A percentile compares a stretch with the other conserved stretches of the same genome.
These are phyloP conservation scores for Leucogyrophana mollusca DNA, from an alignment of 768 basidiomycete genomes.

Conservation along the genomic window DNA sequence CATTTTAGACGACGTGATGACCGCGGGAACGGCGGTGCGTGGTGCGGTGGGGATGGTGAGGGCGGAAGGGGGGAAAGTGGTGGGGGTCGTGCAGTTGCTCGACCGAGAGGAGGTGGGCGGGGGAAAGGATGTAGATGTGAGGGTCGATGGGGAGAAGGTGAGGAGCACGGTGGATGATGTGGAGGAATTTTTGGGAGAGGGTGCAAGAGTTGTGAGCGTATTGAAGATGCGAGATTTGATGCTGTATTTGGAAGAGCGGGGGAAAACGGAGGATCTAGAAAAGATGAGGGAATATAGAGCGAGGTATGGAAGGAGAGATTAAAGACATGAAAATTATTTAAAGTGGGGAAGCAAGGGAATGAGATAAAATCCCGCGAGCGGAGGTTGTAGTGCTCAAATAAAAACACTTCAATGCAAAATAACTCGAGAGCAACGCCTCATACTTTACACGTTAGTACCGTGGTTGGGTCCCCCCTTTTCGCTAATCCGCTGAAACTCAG, in stretches of 20 bases:
- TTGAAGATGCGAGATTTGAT: slow-evolving; percentile 86
- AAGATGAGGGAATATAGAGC: slow-evolving; percentile 70
- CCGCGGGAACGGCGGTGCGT: slow-evolving; percentile 85
- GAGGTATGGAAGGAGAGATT: slow-evolving; percentile 26
- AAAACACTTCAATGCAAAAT: background rate
- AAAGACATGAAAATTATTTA: too few species aligned
- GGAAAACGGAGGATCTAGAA: slow-evolving; percentile 58
- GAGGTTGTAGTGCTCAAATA: too few species aligned
- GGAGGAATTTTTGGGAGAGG: slow-evolving; percentile 65
- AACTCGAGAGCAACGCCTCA: background rate
- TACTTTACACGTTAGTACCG: slow-evolving; percentile 5
- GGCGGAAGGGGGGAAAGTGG: slow-evolving; percentile 71
- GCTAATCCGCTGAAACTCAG: too few species aligned
- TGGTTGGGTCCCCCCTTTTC: too few species aligned
- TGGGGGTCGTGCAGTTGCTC: slow-evolving; percentile 84
- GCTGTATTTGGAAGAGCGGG: slow-evolving; percentile 73
- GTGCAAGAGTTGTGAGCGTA: slow-evolving; percentile 71
- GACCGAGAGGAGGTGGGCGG: slow-evolving; percentile 57
- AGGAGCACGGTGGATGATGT: slow-evolving; percentile 83
- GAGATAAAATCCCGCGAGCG: too few species aligned
- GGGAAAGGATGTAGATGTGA: slow-evolving; percentile 32
- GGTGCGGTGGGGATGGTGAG: slow-evolving; percentile 75
- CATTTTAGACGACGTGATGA: slow-evolving; percentile 96
- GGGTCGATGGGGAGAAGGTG: slow-evolving; percentile 17
- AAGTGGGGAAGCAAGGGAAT: too few species aligned